Base-by-base conservation (phyloP, 2,329 filamentous ascomycete species). In the Allantophomopsis cytisporea region DNA sequence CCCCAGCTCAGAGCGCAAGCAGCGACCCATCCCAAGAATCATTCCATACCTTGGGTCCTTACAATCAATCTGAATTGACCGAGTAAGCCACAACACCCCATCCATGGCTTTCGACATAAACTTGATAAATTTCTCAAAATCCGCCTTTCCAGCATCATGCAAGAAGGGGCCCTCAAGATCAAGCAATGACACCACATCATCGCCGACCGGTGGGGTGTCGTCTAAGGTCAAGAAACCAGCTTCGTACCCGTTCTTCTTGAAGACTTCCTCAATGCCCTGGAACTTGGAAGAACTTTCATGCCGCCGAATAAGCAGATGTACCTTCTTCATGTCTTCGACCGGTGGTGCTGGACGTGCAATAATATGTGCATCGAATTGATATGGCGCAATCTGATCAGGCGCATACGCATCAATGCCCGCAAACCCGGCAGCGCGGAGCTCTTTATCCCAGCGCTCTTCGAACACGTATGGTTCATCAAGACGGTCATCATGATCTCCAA, bases 381-480 rank as follows among this genome's bases (percentile, higher is more conserved):
- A n/a, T n/a, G n/a, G n/a, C n/a, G n/a, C n/a, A n/a, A n/a, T n/a
- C n/a, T n/a, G n/a, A n/a, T n/a, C n/a, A n/a, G n/a, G n/a, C n/a
- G n/a, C n/a, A n/a, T n/a, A n/a, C n/a, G n/a, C n/a, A 13, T 62
- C 54, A 8, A 49, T 33, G 2, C 55, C 53, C 1, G 43, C 41
- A 39, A 62, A 63, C 6, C 59, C 60, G n/a, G 50, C 48, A 7
- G 21, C 34, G 12, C 36, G 32, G 2, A 60, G 43, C 18, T 53
- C 50, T 7, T 36, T 21, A 7, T 53, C 38, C 57, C 56, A 59
- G 18, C 50, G 35, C 2, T 49, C 40, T 1, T 40, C n/a, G 11
- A 23, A 18, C 3, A 58, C 40, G 37, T 48, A 54, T 5, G 56
- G 54, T 23, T 53, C 41, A 8, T 47, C 15, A 2, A 32, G 28